Percentiles rank a stretch among this genome's conserved stretches.
Conservation (phyloP, 2,329 filamentous ascomycete genomes). For the Alternaria sp. region DNA sequence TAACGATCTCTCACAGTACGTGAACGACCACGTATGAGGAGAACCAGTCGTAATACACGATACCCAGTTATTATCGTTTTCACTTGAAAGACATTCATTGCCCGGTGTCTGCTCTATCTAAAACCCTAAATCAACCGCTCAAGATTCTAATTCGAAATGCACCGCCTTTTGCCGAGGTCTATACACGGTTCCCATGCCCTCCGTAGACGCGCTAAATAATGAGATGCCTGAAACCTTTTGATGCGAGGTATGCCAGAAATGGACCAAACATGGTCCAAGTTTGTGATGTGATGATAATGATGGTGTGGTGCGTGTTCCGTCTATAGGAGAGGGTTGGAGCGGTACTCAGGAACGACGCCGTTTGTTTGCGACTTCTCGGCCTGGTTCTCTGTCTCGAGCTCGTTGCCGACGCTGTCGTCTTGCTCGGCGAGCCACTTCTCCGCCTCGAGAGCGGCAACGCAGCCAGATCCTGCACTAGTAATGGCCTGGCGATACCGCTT, state of each 20-base stretch:
- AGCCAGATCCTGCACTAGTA: slow-evolving; percentile 94
- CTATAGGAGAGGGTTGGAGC: slow-evolving; percentile 69
- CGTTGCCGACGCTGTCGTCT: slow-evolving; percentile 64
- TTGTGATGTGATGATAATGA: not conserved
- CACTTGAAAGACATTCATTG: slow-evolving; percentile 16
- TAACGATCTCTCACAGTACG: slow-evolving; percentile 4
- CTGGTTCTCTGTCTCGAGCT: slow-evolving; percentile 59
- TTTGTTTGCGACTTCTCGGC: slow-evolving; percentile 61
- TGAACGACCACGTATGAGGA: not conserved
- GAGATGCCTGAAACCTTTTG: slow-evolving; percentile 23
- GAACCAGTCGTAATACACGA: not conserved
- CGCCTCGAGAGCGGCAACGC: slow-evolving; percentile 92
- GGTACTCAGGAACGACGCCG: slow-evolving; percentile 67
- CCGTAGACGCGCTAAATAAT: slow-evolving; percentile 20
- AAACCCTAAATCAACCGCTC: slow-evolving; percentile 16
- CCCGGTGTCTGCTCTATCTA: slow-evolving; percentile 21
- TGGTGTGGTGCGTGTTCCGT: slow-evolving; percentile 7
- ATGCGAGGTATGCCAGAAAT: slow-evolving; percentile 22
- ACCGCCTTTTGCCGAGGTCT: slow-evolving; percentile 22
- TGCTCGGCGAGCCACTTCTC: slow-evolving; percentile 89
- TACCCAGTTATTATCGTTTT: not conserved
- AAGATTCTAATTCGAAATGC: slow-evolving; percentile 38
- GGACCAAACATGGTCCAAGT: slow-evolving; percentile 10
- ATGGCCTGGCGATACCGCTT: slow-evolving; percentile 98
- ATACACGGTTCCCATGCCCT: slow-evolving; percentile 18